Evolutionary conservation across 148 eudicot genomes (phyloP).

Genomic region (Silene conica): DNA sequence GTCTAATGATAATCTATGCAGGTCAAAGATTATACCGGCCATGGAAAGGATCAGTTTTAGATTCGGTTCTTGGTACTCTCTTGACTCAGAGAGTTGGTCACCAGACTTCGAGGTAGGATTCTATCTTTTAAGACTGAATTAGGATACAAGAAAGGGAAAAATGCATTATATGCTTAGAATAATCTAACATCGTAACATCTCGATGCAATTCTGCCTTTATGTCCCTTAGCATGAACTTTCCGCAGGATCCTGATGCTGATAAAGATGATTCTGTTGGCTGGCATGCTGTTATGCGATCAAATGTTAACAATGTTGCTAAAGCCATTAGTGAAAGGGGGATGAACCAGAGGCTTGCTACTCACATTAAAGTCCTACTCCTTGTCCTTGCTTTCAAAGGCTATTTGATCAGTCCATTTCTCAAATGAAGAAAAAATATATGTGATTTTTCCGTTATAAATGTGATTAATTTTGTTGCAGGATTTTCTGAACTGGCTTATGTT

Average conservation of each 20-base stretch:
- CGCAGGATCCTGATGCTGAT: constrained; percentile 10
- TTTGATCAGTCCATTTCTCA: no score
- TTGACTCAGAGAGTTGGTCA: constrained; percentile 38
- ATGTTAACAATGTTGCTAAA: constrained; percentile 27
- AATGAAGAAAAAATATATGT: no score
- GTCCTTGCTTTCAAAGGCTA: not conserved
- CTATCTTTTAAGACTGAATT: not conserved
- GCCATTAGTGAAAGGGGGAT: constrained; percentile 36
- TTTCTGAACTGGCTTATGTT: constrained; percentile 26
- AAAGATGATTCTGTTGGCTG: constrained; percentile 36
- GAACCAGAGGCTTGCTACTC: constrained; percentile 34
- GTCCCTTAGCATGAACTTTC: constrained; percentile 35
- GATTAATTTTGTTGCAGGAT: constrained; percentile 20
- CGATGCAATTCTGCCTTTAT: constrained; percentile 38
- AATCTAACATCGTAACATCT: not conserved
- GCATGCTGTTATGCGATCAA: constrained; percentile 31
- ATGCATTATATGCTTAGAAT: not conserved
- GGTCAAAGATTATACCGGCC: constrained; percentile 28
- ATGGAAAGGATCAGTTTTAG: constrained; percentile 51
- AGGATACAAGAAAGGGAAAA: not conserved
- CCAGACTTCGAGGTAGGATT: constrained; percentile 34
- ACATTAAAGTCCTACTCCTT: constrained; percentile 31
- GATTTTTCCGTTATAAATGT: not conserved
- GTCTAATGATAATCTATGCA: constrained; percentile 2
- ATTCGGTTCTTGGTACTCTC: constrained; percentile 25